A percentile compares a stretch with the other conserved stretches of the same genome.
phyloP scores from a whole-genome alignment of 352 stramenopile genomes.

The Phytophthora cactorum region DNA sequence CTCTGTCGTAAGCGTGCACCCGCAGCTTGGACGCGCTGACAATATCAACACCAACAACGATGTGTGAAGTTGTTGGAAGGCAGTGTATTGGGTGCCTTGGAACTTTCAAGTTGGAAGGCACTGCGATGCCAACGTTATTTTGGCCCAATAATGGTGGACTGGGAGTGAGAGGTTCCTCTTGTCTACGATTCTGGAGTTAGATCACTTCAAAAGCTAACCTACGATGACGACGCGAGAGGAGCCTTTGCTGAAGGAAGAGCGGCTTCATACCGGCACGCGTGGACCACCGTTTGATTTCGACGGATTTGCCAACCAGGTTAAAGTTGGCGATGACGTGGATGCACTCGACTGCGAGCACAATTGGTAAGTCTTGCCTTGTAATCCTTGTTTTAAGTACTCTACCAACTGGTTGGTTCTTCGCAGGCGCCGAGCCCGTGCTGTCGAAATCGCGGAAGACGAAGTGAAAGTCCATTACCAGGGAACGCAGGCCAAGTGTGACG shows the following conservation, averaged over 20 bases:
- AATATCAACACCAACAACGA: too few relatives aligned
- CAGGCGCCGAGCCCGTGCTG: not conserved
- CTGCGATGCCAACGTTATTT: too few relatives aligned
- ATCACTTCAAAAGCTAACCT: too few relatives aligned
- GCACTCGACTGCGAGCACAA: constrained; percentile 1
- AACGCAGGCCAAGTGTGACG: not conserved
- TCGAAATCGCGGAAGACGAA: not conserved
- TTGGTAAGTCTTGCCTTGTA: not conserved
- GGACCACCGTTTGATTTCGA: constrained; percentile 1
- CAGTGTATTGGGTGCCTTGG: too few relatives aligned
- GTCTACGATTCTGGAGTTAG: too few relatives aligned
- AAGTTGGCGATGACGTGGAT: not conserved
- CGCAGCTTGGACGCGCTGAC: too few relatives aligned
- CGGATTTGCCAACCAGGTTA: not conserved
- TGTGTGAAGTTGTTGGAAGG: too few relatives aligned
- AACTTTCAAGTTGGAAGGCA: too few relatives aligned
- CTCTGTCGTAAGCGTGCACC: too few relatives aligned
- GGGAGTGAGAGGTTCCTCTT: too few relatives aligned
- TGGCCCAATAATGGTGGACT: too few relatives aligned
- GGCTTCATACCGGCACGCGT: constrained; percentile 2
- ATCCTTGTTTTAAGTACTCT: not conserved
- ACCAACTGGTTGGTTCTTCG: not conserved
- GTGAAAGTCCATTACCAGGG: not conserved
- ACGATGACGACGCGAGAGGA: not conserved
- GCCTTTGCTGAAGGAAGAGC: not conserved